phyloP scores from a whole-genome alignment of 2,329 filamentous ascomycete genomes.

The Aspergillus novofumigatus region DNA sequence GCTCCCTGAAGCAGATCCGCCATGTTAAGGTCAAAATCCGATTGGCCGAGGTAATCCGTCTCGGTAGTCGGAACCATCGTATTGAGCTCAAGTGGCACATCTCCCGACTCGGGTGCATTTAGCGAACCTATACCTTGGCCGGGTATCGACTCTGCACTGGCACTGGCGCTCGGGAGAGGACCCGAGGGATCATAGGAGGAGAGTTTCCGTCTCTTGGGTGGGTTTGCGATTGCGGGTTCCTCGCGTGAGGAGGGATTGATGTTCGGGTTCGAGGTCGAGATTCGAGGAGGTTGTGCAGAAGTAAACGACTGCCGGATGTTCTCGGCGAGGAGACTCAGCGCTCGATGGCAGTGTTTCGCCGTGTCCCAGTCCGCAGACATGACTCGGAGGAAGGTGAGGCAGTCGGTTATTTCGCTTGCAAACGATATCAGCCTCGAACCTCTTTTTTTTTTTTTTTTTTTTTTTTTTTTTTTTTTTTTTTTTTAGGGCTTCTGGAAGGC shows the following conservation, averaged over 20 bases:
- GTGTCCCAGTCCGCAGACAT: slow-evolving; percentile 41
- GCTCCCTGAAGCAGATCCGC: slow-evolving; percentile 30
- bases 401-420: slow-evolving; percentile 33
- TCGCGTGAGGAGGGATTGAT: background rate
- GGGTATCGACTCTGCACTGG: background rate
- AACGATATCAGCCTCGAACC: background rate
- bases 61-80: background rate
- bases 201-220: background rate
- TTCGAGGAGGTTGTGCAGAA: slow-evolving; percentile 1
- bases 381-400: slow-evolving; percentile 26
- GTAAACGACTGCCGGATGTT: slow-evolving; percentile 25
- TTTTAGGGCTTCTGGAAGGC: no score
- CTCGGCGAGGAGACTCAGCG: slow-evolving; percentile 28
- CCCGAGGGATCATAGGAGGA: background rate
- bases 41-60: no score
- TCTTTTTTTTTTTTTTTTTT: background rate
- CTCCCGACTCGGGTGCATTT: background rate
- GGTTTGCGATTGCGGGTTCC: background rate
- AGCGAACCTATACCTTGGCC: background rate
- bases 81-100: background rate
- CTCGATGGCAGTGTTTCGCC: slow-evolving; percentile 36
- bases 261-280: background rate
- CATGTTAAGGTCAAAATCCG: slow-evolving; percentile 21
- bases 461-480: no score
- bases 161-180: background rate